These are phyloP conservation scores for Volvox africanus DNA, from an alignment of 139 green algal genomes.

Conservation along the genomic window DNA sequence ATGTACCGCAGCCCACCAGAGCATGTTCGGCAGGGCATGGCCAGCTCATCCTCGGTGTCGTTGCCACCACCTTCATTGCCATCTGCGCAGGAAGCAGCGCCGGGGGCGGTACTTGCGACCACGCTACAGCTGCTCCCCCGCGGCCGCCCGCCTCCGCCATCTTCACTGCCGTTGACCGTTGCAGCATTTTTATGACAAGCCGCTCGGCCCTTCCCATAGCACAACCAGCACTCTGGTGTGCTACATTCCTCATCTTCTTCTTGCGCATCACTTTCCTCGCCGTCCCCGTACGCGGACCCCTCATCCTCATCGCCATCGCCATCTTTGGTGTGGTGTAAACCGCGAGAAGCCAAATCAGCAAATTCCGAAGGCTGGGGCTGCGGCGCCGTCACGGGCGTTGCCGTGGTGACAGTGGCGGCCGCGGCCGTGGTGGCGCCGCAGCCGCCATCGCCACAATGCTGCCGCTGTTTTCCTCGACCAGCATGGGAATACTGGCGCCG, in stretches of 20 bases:
- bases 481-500: too few relatives aligned
- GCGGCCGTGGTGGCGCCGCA: too few relatives aligned
- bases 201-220: slow-evolving; percentile 9
- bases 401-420: too few relatives aligned
- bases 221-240: slow-evolving; percentile 30
- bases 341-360: too few relatives aligned
- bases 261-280: neutral
- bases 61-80: neutral
- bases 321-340: too few relatives aligned
- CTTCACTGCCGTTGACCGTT: neutral
- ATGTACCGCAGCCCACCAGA: slow-evolving; percentile 18
- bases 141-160: neutral
- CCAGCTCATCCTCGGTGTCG: neutral
- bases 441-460: too few relatives aligned
- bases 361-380: too few relatives aligned
- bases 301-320: too few relatives aligned
- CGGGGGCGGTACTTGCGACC: neutral
- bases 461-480: too few relatives aligned
- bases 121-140: neutral
- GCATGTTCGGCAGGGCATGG: slow-evolving; percentile 23
- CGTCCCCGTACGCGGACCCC: neutral
- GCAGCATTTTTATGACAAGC: neutral
- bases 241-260: neutral
- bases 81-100: neutral
- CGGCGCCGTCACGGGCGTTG: too few relatives aligned